Percentiles rank a stretch among this genome's conserved stretches.
Conservation (phyloP, 352 stramenopile genomes). For the Pythium plurisporium region DNA sequence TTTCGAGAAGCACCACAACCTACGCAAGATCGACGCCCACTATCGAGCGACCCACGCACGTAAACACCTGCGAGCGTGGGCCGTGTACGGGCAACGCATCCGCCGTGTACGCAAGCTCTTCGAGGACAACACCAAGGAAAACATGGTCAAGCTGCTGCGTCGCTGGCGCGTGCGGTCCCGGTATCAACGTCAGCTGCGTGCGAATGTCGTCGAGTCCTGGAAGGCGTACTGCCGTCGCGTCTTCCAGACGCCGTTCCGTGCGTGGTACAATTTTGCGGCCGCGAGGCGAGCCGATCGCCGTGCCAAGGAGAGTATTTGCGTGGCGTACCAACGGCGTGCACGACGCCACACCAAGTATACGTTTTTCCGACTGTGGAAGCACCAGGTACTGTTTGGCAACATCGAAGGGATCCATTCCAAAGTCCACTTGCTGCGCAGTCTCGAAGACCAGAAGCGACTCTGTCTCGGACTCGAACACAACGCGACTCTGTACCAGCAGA, state of each 20-base stretch:
- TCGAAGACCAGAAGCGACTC: slow-evolving; percentile 79
- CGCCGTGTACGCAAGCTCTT: slow-evolving; percentile 58
- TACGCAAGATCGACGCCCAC: slow-evolving; percentile 67
- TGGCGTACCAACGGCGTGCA: slow-evolving; percentile 60
- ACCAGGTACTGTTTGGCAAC: slow-evolving; percentile 67
- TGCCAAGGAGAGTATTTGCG: slow-evolving; percentile 60
- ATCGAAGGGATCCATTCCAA: slow-evolving; percentile 67
- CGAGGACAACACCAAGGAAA: slow-evolving; percentile 50
- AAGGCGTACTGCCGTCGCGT: slow-evolving; percentile 52
- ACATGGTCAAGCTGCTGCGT: slow-evolving; percentile 31
- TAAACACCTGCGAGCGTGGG: slow-evolving; percentile 61
- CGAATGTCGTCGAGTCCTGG: slow-evolving; percentile 54
- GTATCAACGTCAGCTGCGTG: slow-evolving; percentile 55
- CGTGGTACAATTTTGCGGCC: slow-evolving; percentile 54
- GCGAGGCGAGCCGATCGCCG: slow-evolving; percentile 31
- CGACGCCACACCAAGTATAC: slow-evolving; percentile 65
- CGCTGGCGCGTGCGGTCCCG: slow-evolving; percentile 46
- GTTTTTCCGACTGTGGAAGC: slow-evolving; percentile 81
- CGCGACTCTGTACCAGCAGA: slow-evolving; percentile 49
- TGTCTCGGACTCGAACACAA: slow-evolving; percentile 63
- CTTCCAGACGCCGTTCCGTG: slow-evolving; percentile 69
- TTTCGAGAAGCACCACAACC: slow-evolving; percentile 66
- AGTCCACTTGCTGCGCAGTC: slow-evolving; percentile 48
- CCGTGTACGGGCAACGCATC: slow-evolving; percentile 39
- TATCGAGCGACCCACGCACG: slow-evolving; percentile 40